Conservation (phyloP, 2,329 filamentous ascomycete species). For the Teratosphaeria zuluensis region DNA sequence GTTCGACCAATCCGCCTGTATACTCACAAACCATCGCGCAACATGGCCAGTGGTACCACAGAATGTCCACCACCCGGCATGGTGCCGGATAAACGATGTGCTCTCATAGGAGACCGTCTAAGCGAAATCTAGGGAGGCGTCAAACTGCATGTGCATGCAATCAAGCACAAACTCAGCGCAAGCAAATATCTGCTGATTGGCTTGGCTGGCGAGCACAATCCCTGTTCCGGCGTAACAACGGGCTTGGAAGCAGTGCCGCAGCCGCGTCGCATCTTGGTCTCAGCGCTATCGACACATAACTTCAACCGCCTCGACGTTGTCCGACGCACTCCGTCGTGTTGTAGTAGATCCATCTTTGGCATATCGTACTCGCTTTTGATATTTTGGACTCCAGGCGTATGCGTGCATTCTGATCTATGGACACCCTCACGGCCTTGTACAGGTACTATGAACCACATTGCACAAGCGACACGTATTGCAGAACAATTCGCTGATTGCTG, state of each 20-base stretch:
- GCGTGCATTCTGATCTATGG: not conserved
- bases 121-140: too few relatives aligned
- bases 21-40: not conserved
- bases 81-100: not conserved
- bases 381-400: not conserved
- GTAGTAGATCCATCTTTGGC: not conserved
- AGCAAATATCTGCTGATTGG: too few relatives aligned
- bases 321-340: too few relatives aligned
- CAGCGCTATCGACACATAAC: too few relatives aligned
- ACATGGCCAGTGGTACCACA: not conserved
- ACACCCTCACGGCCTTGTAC: not conserved
- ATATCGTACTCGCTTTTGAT: not conserved
- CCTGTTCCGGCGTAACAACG: not conserved
- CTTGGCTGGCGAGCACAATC: too few relatives aligned
- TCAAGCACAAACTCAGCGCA: too few relatives aligned
- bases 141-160: too few relatives aligned
- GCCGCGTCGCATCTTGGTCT: too few relatives aligned
- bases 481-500: not conserved
- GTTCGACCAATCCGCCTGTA: not conserved
- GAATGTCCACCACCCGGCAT: not conserved
- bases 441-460: not conserved
- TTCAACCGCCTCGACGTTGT: too few relatives aligned
- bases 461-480: not conserved
- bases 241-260: too few relatives aligned
- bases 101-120: too few relatives aligned